Evolutionary conservation across 345 rosid species (phyloP).

Genomic region (Psidium guajava): DNA sequence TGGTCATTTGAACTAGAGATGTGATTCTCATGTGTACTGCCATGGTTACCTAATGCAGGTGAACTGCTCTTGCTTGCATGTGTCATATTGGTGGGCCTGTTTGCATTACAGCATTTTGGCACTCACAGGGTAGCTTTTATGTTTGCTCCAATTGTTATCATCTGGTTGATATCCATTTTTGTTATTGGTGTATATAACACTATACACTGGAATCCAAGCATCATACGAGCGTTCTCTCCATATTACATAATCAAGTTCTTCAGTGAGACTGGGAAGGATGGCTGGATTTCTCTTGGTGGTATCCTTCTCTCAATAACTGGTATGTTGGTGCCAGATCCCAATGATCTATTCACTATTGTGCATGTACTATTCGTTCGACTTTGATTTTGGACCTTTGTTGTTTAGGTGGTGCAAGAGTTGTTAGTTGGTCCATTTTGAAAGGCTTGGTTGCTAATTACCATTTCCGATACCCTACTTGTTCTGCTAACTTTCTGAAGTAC

Average conservation of each 20-base stretch:
- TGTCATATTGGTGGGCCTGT: slow-evolving; percentile 81
- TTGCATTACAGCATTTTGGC: slow-evolving; percentile 92
- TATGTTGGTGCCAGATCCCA: slow-evolving; percentile 7
- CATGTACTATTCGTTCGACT: background rate
- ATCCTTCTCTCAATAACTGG: slow-evolving; percentile 81
- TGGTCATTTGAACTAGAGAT: background rate
- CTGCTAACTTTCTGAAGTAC: background rate
- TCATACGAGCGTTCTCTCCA: slow-evolving; percentile 68
- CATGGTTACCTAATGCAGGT: slow-evolving; percentile 24
- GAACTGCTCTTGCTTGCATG: slow-evolving; percentile 59
- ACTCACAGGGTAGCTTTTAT: slow-evolving; percentile 80
- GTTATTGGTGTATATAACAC: slow-evolving; percentile 67
- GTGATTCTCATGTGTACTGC: background rate
- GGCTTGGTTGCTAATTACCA: background rate
- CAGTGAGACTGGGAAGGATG: slow-evolving; percentile 54
- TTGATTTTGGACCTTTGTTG: background rate
- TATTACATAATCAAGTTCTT: slow-evolving; percentile 67
- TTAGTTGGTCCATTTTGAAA: background rate
- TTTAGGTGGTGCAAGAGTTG: background rate
- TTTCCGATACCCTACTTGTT: slow-evolving; percentile 18
- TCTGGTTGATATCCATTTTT: slow-evolving; percentile 74
- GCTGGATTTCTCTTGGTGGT: slow-evolving; percentile 97
- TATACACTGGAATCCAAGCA: slow-evolving; percentile 67
- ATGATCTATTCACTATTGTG: background rate
- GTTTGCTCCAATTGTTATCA: slow-evolving; percentile 80